Percentiles rank a stretch among this genome's conserved stretches.
These are phyloP conservation scores for Hordeum pubiflorum DNA, from an alignment of 202 grass and related monocot genomes.

Conservation along the genomic window DNA sequence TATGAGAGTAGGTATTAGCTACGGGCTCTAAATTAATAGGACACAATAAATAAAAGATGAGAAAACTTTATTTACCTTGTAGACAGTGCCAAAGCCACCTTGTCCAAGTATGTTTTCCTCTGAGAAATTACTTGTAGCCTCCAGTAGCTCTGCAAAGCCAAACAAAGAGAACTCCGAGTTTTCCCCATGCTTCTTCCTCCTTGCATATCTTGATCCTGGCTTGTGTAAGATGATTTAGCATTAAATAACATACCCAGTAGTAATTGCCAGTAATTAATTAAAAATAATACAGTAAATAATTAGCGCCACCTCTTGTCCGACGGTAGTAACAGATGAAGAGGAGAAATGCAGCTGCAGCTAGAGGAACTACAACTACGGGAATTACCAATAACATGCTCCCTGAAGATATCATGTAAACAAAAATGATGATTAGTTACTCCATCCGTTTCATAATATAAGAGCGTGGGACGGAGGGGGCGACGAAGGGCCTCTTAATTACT, in stretches of 20 bases:
- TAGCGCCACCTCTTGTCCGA: neutral
- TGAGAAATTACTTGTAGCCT: neutral
- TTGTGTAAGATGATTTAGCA: neutral
- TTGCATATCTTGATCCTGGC: neutral
- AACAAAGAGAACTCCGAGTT: neutral
- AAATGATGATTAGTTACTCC: neutral
- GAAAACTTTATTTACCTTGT: neutral
- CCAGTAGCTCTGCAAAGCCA: neutral
- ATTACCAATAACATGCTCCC: neutral
- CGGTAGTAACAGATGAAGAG: neutral
- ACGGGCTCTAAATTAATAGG: neutral
- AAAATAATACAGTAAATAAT: neutral
- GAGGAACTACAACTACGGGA: neutral
- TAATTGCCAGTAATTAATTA: neutral
- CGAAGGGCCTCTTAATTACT: neutral
- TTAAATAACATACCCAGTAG: neutral
- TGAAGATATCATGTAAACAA: neutral
- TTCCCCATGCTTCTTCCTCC: neutral
- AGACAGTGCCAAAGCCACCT: conserved; percentile 1
- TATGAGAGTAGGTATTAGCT: neutral
- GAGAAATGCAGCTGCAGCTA: neutral
- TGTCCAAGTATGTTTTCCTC: neutral
- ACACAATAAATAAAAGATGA: neutral
- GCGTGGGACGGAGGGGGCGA: too few species aligned
- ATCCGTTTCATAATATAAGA: too few species aligned